phyloP scores from a whole-genome alignment of 257 asterid genomes.

The Solanum tacnaense region DNA sequence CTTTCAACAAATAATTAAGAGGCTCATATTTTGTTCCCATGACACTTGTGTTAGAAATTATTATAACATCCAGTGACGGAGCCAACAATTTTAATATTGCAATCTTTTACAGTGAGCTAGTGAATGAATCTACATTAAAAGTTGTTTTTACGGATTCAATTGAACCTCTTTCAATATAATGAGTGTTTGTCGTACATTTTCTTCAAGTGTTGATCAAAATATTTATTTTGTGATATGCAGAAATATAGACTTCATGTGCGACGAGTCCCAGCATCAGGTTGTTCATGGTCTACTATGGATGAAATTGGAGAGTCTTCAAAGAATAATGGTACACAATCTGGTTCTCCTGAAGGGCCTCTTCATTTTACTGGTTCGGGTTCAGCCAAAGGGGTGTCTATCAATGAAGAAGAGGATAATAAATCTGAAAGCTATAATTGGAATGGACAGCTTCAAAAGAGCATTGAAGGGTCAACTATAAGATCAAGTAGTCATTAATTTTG shows the following conservation, averaged over 20 bases:
- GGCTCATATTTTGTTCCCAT: neutral
- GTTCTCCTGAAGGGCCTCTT: constrained; percentile 60
- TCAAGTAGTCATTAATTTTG: constrained; percentile 31
- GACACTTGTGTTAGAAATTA: neutral
- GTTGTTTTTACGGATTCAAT: neutral
- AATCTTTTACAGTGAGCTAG: neutral
- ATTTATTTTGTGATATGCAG: constrained; percentile 9
- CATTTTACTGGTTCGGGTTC: constrained; percentile 30
- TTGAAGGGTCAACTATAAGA: neutral
- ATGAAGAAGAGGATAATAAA: constrained; percentile 36
- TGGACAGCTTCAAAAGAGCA: constrained; percentile 4
- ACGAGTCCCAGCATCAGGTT: constrained; percentile 11
- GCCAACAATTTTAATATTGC: neutral
- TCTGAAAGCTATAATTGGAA: constrained; percentile 28
- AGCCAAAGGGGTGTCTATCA: constrained; percentile 23
- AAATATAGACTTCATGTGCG: constrained; percentile 54
- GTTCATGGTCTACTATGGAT: constrained; percentile 10
- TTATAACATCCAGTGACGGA: neutral
- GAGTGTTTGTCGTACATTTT: neutral
- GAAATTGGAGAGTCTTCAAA: constrained; percentile 10
- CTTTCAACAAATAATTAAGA: neutral
- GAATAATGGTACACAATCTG: constrained; percentile 14
- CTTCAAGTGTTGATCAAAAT: neutral
- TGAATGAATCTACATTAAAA: neutral
- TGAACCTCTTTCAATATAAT: neutral